Evolutionary conservation across 495 filamentous ascomycete genomes (phyloP), one percentile per base, ranked within the genome.

Genomic region (Penicillium paradoxum): DNA sequence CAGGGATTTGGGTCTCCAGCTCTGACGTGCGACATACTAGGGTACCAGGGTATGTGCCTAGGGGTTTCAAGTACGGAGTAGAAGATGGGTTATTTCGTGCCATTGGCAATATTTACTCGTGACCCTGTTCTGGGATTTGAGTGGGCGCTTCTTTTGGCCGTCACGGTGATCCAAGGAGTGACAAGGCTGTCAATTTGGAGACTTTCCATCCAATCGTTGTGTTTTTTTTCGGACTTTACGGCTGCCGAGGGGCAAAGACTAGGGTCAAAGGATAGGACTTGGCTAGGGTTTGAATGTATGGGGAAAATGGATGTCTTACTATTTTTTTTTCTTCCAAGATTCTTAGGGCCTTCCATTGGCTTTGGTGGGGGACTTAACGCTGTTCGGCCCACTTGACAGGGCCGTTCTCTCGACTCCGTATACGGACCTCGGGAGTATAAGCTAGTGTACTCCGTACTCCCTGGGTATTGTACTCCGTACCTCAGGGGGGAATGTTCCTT

Each of bases 311-410:
- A 57, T 60, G 59, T 57, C 54, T 63, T 41, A 52, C 50, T 36
- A 51, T 37, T 49, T 51, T 36, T 40, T 51, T 60, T 63, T 39
- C 53, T 64, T 66, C 60, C 58, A 59, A 60, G 56, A 37, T 66
- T 62, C 61, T 64, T 64, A 45, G 63, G 46, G 53, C 55, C 57
- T 61, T 66, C 63, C 63, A 62, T 64, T 61, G 63, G 63, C 57
- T 61, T 62, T 33, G 49, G 56, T 54, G 54, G 49, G 53, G 51
- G 39, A 40, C n/a, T 59, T 62, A 60, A 61, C 56, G 59, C 54
- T 27, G 24, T 27, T 53, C 55, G 49, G 21, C 25, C 56, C 59
- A 62, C 56, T 54, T 62, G 62, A 65, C 59, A 59, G 60, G 45
- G 54, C 54, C 46, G 57, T 58, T 63, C 60, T 38, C 40, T 46